Percentiles rank a stretch among this genome's conserved stretches.
phyloP scores from a whole-genome alignment of 805 yeast genomes.

The Zygosaccharomyces kombuchaensis region DNA sequence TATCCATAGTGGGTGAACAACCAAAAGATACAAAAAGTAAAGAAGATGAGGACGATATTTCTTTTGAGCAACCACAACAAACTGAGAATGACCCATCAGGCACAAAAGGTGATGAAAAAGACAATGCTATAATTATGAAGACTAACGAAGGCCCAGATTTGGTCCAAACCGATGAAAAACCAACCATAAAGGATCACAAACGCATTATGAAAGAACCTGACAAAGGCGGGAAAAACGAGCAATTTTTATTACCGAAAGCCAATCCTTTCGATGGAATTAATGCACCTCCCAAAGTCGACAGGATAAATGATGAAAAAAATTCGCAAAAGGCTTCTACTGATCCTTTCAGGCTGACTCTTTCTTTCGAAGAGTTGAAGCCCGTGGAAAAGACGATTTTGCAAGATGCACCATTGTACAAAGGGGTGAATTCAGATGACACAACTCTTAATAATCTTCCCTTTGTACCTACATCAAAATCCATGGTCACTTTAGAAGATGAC shows the following conservation, averaged over 20 bases:
- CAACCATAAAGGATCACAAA: slow-evolving; percentile 9
- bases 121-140: not conserved
- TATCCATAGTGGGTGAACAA: not conserved
- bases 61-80: not conserved
- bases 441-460: slow-evolving; percentile 34
- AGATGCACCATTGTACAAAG: slow-evolving; percentile 33
- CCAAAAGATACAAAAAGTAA: not conserved
- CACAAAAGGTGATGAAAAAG: not conserved
- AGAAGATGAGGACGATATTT: not conserved
- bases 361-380: slow-evolving; percentile 31
- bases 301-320: slow-evolving; percentile 27
- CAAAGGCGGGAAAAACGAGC: not conserved
- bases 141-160: slow-evolving; percentile 9
- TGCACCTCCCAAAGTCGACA: slow-evolving; percentile 32
- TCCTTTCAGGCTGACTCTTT: slow-evolving; percentile 35
- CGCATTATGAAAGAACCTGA: not conserved
- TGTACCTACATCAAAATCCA: slow-evolving; percentile 61
- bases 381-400: slow-evolving; percentile 36
- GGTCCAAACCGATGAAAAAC: slow-evolving; percentile 20
- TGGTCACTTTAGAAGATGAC: slow-evolving; percentile 61
- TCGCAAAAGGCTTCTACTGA: slow-evolving; percentile 9
- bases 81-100: not conserved
- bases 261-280: slow-evolving; percentile 35
- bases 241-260: slow-evolving; percentile 33
- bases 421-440: slow-evolving; percentile 29